Base-by-base conservation (phyloP, 2,329 filamentous ascomycete species). In the Bimuria novae-zelandiae region DNA sequence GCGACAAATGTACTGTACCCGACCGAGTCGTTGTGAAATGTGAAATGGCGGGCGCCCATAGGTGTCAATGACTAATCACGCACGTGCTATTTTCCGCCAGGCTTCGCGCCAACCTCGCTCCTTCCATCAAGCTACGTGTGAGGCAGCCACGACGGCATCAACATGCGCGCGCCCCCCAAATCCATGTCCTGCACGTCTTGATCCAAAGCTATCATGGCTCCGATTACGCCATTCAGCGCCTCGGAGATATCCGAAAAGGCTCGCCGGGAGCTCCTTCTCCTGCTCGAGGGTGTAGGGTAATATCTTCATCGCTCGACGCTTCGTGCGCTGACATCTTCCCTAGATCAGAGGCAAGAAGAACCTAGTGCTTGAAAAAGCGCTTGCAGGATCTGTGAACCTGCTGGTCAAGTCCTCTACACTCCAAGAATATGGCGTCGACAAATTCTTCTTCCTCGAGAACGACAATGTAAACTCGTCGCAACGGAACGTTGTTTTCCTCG, bases 281-380 rank as follows among this genome's bases (percentile, higher is more conserved):
- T 97, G 65, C 88, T 99, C 57, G 93, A 97, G 84, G 88, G 89
- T 76, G 94, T 99, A 89, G 85, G 92, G 89, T 78, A 77, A 76
- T 73, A 64, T 67, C 61, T 60, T 52, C 48, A 49, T 59, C 53
- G 59, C 61, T 60, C 52, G 53, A 42, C 40, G 54, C 57, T 49
- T 61, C 67, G 65, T 52, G 61, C 57, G 55, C 75, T 77, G 55
- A 77, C 54, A 52, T 16, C 56, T 48, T 39, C 19, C 23, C 57
- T 70, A 99, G 94, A 91, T 97, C 61, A 90, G 93, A 72, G 95
- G 95, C 64, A 99, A 97, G 84, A 99, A 99, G 82, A 97, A 97
- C 70, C 81, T 99, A 56, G 89, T 99, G 47, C 88, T 99, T 70
- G 93, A 97, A 74, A 90, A 89, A 75, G 88, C 87, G 65, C 82